Evolutionary conservation across 2,329 filamentous ascomycete genomes (phyloP).

Genomic region (Tolypocladium album): DNA sequence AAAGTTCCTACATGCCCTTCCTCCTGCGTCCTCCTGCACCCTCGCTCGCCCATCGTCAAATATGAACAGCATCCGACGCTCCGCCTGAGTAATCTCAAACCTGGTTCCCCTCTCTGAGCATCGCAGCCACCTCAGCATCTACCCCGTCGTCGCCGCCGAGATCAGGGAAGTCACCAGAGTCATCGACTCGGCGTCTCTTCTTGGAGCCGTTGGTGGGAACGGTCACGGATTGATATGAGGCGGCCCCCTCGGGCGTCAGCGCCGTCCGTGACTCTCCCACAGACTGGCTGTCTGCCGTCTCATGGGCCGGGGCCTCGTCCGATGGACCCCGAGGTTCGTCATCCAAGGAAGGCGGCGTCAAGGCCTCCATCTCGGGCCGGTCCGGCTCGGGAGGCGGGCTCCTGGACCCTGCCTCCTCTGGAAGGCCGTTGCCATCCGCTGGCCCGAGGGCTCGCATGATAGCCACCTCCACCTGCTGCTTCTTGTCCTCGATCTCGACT

Average conservation of each 20-base stretch:
- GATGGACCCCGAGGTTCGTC: conserved; percentile 10
- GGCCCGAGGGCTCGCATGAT: conserved; percentile 77
- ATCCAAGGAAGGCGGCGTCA: conserved; percentile 68
- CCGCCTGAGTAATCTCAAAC: conserved; percentile 1
- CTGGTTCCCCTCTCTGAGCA: conserved; percentile 32
- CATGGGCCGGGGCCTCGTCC: conserved; percentile 7
- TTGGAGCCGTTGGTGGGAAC: conserved; percentile 42
- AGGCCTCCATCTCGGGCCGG: conserved; percentile 72
- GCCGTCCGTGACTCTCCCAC: conserved; percentile 21
- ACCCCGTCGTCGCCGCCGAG: conserved; percentile 44
- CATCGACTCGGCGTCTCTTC: conserved; percentile 44
- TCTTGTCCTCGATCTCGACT: conserved; percentile 65
- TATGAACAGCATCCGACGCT: background rate
- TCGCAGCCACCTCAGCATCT: conserved; percentile 45
- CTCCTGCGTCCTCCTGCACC: background rate
- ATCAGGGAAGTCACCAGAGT: conserved; percentile 40
- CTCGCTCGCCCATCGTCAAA: background rate
- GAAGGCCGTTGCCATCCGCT: conserved; percentile 39
- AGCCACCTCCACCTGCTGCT: conserved; percentile 77
- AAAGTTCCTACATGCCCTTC: background rate
- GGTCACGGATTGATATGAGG: conserved; percentile 37
- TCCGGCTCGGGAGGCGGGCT: conserved; percentile 48
- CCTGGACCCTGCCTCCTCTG: conserved; percentile 33
- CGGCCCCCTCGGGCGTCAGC: conserved; percentile 26
- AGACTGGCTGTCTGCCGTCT: conserved; percentile 7